These are phyloP conservation scores for Microthyrium microscopicum DNA, from an alignment of 2,329 filamentous ascomycete genomes.

Conservation along the genomic window DNA sequence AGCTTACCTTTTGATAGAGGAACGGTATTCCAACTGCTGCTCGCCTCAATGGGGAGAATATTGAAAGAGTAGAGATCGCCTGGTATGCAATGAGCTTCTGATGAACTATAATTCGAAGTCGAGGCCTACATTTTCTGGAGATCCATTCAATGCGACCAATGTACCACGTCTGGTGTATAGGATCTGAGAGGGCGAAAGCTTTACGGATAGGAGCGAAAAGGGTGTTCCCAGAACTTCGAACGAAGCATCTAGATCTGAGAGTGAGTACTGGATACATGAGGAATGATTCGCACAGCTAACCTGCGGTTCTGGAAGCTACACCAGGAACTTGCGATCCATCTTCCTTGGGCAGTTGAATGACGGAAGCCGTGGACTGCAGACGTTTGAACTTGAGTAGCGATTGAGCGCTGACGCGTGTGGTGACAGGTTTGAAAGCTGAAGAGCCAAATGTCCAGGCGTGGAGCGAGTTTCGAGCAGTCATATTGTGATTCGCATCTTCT, in stretches of 20 bases:
- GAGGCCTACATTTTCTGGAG: constrained; percentile 59
- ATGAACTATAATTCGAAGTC: neutral
- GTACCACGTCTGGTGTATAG: constrained; percentile 87
- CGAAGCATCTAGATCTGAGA: constrained; percentile 63
- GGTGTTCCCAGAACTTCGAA: constrained; percentile 89
- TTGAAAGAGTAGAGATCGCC: constrained; percentile 76
- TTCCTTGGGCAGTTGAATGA: too few relatives aligned
- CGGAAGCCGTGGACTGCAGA: too few relatives aligned
- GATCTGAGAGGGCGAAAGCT: constrained; percentile 80
- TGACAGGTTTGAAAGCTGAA: too few relatives aligned
- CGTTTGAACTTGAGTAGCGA: too few relatives aligned
- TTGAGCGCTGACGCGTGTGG: too few relatives aligned
- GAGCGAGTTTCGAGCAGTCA: too few relatives aligned
- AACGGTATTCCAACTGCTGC: constrained; percentile 77
- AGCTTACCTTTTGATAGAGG: constrained; percentile 57
- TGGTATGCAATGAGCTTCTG: constrained; percentile 20
- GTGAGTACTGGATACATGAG: too few relatives aligned
- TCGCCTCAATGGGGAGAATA: constrained; percentile 70
- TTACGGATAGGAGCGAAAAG: constrained; percentile 86
- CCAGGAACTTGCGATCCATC: too few relatives aligned
- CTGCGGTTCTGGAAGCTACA: too few relatives aligned
- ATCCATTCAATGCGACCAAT: constrained; percentile 75
- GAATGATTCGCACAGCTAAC: too few relatives aligned
- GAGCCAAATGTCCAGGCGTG: too few relatives aligned
- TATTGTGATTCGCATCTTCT: too few relatives aligned